Base-by-base conservation (phyloP, 2,329 filamentous ascomycete genomes). In the Colletotrichum chlorophyti region DNA sequence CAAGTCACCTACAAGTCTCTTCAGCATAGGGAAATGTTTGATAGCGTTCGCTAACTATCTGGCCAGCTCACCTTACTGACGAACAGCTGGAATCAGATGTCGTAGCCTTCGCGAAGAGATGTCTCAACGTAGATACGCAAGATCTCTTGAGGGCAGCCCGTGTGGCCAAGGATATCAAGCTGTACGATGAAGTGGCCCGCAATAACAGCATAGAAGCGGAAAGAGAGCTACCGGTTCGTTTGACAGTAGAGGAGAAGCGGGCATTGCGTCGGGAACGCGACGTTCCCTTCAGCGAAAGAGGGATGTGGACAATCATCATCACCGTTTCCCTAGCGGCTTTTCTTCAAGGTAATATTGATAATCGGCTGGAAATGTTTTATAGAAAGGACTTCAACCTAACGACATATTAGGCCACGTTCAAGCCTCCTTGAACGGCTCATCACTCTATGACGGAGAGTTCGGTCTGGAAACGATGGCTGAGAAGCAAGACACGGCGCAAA, bases 281-380 rank as follows among this genome's bases (percentile, higher is more conserved):
- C 46, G 65, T 68, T 1, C 64, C 75, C 0, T 75, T 77, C 34
- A 74, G 74, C 9, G 71, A 79, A 34, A 65, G 64, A 40, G 70
- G 72, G 3, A 79, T 79, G 71, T 58, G 69, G 14, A 66, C 71
- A 10, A 76, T 79, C 48, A 71, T 78, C 34, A 60, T 74, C 27
- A 77, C 75, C 1, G 76, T 79, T 11, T 77, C 76, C 3, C 66
- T 79, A 3, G 76, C 77, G 0, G 77, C 76, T 0, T 73, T 79
- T 38, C 64, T 79, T 0, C 77, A 79, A 62, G 76, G 60, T 60
- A 29, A n/a, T n/a, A n/a, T n/a, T n/a, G n/a, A n/a, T n/a, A n/a
- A n/a, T n/a, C n/a, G n/a, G n/a, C n/a, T n/a, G n/a, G n/a, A n/a
- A n/a, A n/a, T n/a, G n/a, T n/a, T n/a, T n/a, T n/a, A n/a, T n/a